Base-by-base conservation (phyloP, 768 basidiomycete species). In the Auriscalpium vulgare region DNA sequence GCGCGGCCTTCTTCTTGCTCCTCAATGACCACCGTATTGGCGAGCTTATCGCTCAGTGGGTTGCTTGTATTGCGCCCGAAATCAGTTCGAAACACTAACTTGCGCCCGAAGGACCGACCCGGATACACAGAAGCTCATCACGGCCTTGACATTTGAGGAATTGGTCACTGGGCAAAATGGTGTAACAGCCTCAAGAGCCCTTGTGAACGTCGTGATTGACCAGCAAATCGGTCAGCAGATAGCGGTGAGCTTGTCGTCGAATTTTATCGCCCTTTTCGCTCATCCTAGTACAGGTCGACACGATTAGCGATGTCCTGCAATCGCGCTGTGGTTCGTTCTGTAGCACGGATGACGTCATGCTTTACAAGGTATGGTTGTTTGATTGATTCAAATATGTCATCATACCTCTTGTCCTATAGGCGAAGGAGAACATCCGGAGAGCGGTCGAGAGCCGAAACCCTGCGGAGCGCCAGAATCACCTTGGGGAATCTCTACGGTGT, bases 221-320 rank as follows among this genome's bases (percentile, higher is more conserved):
- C 93, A 95, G 67, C 97, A 99, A 68, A 98, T 98, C 62, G 91
- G 91, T 19, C 92, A 95, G 67, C 94, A 98, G 67, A 90, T 94
- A 51, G 93, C 91, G 61, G 94, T 95, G 69, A 63, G 88, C 69
- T 13, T n/a, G 56, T 51, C 51, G 17, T 53, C 34, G 34, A 13
- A 35, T 9, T 17, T 49, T 37, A 23, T 17, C 37, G n/a, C 21
- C n/a, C 17, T 17, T 47, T 37, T 13, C 14, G 38, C 38, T 55
- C 40, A 40, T n/a, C n/a, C 49, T 19, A 35, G 23, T 19, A 8
- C 38, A 95, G 94, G 91, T 99, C 60, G 97, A 99, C 69, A 90
- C 93, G 7, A 90, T 99, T 69, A 95, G 92, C 67, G 94, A 97
- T 64, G 84, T 94, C 45, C 72, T 99, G 40, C 95, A 98, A 66